Conservation (phyloP, 2,329 filamentous ascomycete genomes). For the Ophiocordyceps australis region DNA sequence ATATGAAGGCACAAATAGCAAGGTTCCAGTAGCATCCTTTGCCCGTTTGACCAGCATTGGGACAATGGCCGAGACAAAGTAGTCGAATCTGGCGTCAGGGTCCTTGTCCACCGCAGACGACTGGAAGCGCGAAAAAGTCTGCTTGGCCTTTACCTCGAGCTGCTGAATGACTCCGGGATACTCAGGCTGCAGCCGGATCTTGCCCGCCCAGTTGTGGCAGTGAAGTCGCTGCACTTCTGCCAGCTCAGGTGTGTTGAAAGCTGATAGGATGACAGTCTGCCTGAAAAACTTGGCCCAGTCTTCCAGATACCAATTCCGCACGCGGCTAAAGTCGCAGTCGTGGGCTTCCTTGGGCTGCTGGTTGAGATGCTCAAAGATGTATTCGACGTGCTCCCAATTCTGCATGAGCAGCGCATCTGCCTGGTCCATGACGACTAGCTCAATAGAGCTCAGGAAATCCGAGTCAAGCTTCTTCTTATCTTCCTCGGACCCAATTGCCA, state of each 20-base stretch:
- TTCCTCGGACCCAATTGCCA: conserved; percentile 70
- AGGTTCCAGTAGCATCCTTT: conserved; percentile 47
- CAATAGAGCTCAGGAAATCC: conserved; percentile 88
- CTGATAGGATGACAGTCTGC: conserved; percentile 67
- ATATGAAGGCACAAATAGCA: conserved; percentile 85
- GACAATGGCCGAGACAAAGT: conserved; percentile 70
- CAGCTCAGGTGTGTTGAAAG: conserved; percentile 78
- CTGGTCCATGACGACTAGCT: conserved; percentile 80
- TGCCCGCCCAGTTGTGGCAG: conserved; percentile 68
- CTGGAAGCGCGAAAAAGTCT: conserved; percentile 82
- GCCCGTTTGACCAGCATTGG: conserved; percentile 53
- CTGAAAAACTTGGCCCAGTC: conserved; percentile 63
- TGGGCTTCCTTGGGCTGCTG: conserved; percentile 76
- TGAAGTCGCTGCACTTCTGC: conserved; percentile 59
- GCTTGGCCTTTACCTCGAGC: conserved; percentile 52
- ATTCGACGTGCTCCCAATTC: conserved; percentile 93
- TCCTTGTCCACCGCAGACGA: conserved; percentile 52
- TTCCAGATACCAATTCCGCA: conserved; percentile 86
- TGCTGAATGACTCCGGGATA: conserved; percentile 59
- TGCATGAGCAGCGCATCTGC: conserved; percentile 91
- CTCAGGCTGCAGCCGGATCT: conserved; percentile 50
- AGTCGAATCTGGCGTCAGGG: conserved; percentile 77
- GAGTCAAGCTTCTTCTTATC: conserved; percentile 46
- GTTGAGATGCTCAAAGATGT: conserved; percentile 83
- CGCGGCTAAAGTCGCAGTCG: conserved; percentile 83